A percentile compares a stretch with the other conserved stretches of the same genome.
phyloP scores from a whole-genome alignment of 2,329 filamentous ascomycete species.

The Aspergillus novoparasiticus region DNA sequence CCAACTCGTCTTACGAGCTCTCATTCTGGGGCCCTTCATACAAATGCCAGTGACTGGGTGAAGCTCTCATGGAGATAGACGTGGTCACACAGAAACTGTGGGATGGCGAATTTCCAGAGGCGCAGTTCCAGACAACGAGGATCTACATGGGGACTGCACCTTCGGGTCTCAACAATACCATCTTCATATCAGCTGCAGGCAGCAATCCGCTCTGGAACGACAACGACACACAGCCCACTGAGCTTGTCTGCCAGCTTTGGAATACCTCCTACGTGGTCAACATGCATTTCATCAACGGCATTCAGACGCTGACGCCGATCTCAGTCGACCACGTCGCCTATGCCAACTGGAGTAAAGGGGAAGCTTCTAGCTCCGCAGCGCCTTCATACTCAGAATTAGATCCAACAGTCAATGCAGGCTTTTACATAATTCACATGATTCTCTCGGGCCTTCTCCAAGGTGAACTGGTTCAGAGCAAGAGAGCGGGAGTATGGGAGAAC shows the following conservation, averaged over 20 bases:
- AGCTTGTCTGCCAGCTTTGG: slow-evolving; percentile 18
- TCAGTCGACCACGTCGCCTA: slow-evolving; percentile 9
- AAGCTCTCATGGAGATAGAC: slow-evolving; percentile 12
- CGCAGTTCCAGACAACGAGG: not conserved
- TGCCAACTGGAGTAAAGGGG: slow-evolving; percentile 2
- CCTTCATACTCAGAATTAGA: not conserved
- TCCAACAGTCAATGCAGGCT: not conserved
- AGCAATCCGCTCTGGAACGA: slow-evolving; percentile 4
- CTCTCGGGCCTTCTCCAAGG: slow-evolving; percentile 5
- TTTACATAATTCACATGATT: not conserved
- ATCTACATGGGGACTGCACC: not conserved
- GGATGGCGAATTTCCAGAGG: not conserved
- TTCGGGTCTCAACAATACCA: not conserved
- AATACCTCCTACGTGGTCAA: slow-evolving; percentile 17
- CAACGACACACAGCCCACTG: slow-evolving; percentile 7
- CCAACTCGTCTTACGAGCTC: slow-evolving; percentile 13
- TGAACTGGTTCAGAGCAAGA: not conserved
- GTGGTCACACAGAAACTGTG: slow-evolving; percentile 8
- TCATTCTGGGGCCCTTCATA: slow-evolving; percentile 18
- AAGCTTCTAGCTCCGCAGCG: not conserved
- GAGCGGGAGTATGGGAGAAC: not conserved
- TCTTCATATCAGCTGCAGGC: slow-evolving; percentile 4
- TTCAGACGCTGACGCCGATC: slow-evolving; percentile 10
- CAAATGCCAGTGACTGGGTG: slow-evolving; percentile 14
- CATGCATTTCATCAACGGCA: slow-evolving; percentile 5